These are phyloP conservation scores for Pleurozium schreberi DNA, from an alignment of 225 moss, liverwort and hornwort genomes.

Conservation along the genomic window DNA sequence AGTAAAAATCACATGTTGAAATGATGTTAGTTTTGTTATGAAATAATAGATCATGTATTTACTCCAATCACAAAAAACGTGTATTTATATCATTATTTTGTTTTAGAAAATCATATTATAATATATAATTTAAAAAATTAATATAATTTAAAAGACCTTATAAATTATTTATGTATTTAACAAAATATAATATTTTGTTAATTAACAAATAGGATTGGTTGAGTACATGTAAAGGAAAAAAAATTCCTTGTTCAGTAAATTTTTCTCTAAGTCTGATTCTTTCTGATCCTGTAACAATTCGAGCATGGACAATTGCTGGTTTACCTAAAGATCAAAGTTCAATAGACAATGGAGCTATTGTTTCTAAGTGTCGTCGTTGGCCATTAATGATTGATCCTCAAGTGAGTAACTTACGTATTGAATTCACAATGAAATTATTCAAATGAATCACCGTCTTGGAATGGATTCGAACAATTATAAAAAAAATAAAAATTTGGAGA, in stretches of 20 bases:
- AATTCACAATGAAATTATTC: neutral
- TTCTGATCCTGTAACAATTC: constrained; percentile 59
- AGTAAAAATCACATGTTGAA: neutral
- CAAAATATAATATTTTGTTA: too few species aligned
- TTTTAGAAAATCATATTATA: too few species aligned
- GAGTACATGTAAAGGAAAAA: constrained; percentile 34
- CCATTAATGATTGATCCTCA: constrained; percentile 90
- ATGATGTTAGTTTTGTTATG: neutral
- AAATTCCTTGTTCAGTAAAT: constrained; percentile 49
- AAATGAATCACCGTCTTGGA: neutral
- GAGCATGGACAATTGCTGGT: constrained; percentile 86
- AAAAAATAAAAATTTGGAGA: too few species aligned
- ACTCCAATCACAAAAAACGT: neutral
- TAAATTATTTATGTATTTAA: too few species aligned
- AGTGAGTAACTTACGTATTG: neutral
- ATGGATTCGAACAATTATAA: neutral
- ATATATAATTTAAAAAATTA: too few species aligned
- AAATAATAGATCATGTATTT: neutral
- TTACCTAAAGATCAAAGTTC: constrained; percentile 72
- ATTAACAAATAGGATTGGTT: constrained; percentile 47
- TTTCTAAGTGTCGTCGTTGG: constrained; percentile 65
- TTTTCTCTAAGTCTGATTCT: constrained; percentile 62
- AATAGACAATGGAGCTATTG: constrained; percentile 71
- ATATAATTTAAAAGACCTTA: too few species aligned
- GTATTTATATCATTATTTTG: neutral